Base-by-base conservation (phyloP, 164 flowering plant species). In the Liquidambar formosana region DNA sequence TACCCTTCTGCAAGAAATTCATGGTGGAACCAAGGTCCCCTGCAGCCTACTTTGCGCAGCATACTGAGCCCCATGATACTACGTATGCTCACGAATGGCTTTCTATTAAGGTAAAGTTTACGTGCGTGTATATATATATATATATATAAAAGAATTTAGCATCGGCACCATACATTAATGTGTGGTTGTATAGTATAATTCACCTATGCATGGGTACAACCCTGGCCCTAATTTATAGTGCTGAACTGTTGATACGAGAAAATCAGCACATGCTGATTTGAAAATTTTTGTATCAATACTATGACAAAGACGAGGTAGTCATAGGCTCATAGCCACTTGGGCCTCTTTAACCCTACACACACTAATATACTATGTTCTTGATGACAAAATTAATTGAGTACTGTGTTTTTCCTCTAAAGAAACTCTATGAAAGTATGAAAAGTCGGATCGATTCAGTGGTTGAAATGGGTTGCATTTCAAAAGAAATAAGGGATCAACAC, bases 11-110 rank as follows among this genome's bases (percentile, higher is more conserved):
- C 61, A 74, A 63, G 63, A 76, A 72, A 27, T 77, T 57, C 49
- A 63, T 61, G 13, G 71, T 80, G 21, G 74, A 80, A 46, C 78
- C 78, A 45, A 70, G 78, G 27, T 71, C 78, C 3, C 81, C 81
- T 3, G 71, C 25, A 13, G 76, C 76, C 21, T 78, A 72, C 57
- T 78, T 75, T 19, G 52, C 66, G 22, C 14, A 12, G 12, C 19
- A 21, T 9, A 28, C 49, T 19, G n/a, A 27, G 0, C 43, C 60
- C 2, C 61, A 63, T 3, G 67, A 61, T 18, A 5, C 8, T 27
- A 16, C 43, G 11, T 61, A 10, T 57, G 63, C 44, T 8, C 63
- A 68, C 15, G 51, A 63, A 44, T 56, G 71, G 69, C 2, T 48
- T 10, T 33, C 23, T 21, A 26, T 63, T 5, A 67, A 67, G 76